A percentile compares a stretch with the other conserved stretches of the same genome.
phyloP scores from a whole-genome alignment of 768 basidiomycete species.

The Leccinellum albellum region DNA sequence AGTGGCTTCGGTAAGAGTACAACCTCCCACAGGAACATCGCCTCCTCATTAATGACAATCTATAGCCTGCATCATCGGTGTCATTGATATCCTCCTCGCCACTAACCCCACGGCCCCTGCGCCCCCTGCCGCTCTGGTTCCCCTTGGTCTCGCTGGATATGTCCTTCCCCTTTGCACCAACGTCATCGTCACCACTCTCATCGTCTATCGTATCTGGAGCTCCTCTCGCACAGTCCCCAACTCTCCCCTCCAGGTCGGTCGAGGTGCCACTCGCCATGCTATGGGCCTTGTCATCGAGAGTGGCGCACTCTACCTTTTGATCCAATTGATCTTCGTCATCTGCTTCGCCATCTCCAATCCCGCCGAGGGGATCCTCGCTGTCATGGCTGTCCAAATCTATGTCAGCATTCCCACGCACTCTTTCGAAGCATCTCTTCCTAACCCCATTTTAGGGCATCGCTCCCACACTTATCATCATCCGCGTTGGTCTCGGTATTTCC shows the following conservation, averaged over 20 bases:
- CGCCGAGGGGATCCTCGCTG: constrained; percentile 36
- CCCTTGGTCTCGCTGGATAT: constrained; percentile 36
- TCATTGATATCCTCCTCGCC: constrained; percentile 27
- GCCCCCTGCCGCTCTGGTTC: constrained; percentile 34
- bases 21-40: background rate
- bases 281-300: constrained; percentile 38
- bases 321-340: constrained; percentile 39
- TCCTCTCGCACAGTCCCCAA: constrained; percentile 13
- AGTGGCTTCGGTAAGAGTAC: constrained; percentile 32
- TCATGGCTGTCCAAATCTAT: constrained; percentile 39
- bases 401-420: constrained; percentile 22
- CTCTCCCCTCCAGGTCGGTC: constrained; percentile 9
- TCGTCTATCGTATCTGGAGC: constrained; percentile 38
- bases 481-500: constrained; percentile 31
- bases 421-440: background rate
- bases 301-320: constrained; percentile 37
- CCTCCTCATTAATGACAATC: background rate
- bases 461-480: constrained; percentile 35
- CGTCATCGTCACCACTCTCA: constrained; percentile 39
- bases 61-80: constrained; percentile 29
- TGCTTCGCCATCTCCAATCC: constrained; percentile 33
- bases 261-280: constrained; percentile 22
- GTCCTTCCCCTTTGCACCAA: constrained; percentile 41
- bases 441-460: constrained; percentile 28
- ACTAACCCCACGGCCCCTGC: constrained; percentile 29